Conservation (phyloP, 805 yeast genomes). For the Kuraishia capsulata region DNA sequence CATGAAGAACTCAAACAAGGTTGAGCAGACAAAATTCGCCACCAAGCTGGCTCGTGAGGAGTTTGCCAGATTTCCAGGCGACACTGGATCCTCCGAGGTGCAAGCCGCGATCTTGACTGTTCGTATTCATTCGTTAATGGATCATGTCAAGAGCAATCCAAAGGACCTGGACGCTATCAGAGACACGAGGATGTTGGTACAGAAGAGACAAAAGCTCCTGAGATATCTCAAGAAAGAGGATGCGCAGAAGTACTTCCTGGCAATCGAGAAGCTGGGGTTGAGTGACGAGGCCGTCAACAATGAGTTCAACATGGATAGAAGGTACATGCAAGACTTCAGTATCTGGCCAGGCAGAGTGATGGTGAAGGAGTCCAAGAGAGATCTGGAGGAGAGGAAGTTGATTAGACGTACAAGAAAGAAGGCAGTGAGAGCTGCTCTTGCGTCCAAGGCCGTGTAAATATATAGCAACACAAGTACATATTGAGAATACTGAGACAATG, state of each 20-base stretch:
- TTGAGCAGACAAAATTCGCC: conserved; percentile 50
- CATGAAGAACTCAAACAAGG: conserved; percentile 58
- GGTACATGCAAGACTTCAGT: conserved; percentile 69
- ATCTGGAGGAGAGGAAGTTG: conserved; percentile 35
- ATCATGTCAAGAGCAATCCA: conserved; percentile 59
- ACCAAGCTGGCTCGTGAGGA: conserved; percentile 62
- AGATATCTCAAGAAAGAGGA: conserved; percentile 74
- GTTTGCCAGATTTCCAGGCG: conserved; percentile 78
- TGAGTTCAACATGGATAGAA: conserved; percentile 76
- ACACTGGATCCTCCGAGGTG: conserved; percentile 92
- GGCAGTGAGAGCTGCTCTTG: conserved; percentile 20
- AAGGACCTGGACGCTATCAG: conserved; percentile 70
- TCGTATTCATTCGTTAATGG: conserved; percentile 66
- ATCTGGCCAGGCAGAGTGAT: conserved; percentile 69
- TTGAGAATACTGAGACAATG: neutral
- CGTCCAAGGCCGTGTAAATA: conserved; percentile 4
- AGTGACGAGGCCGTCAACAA: conserved; percentile 67
- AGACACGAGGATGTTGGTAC: conserved; percentile 72
- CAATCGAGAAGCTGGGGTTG: conserved; percentile 81
- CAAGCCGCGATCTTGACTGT: conserved; percentile 90
- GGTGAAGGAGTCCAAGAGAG: conserved; percentile 46
- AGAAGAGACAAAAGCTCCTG: conserved; percentile 76
- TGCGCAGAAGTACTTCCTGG: conserved; percentile 77
- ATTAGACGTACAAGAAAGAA: conserved; percentile 37
- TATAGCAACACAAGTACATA: neutral